Conservation (phyloP, 345 rosid genomes). For the Litchi chinensis region DNA sequence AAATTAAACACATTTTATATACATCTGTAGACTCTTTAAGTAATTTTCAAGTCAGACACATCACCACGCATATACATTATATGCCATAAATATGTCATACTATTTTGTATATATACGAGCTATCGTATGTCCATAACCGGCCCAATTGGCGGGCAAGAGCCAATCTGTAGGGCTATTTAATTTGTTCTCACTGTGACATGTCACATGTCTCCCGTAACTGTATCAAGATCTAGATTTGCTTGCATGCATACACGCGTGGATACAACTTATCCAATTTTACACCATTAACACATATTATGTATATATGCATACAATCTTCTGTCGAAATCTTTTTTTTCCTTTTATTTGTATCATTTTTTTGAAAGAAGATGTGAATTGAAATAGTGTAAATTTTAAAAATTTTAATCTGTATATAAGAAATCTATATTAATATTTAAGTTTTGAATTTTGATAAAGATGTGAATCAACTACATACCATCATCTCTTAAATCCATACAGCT, state of each 20-base stretch:
- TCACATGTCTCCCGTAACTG: background rate
- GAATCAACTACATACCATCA: background rate
- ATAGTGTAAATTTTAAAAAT: background rate
- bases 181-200: background rate
- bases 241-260: background rate
- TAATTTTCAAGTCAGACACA: slow-evolving; percentile 4
- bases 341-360: background rate
- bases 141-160: slow-evolving; percentile 33
- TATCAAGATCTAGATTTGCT: background rate
- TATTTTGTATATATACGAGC: background rate
- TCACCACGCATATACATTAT: slow-evolving; percentile 1
- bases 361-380: background rate
- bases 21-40: background rate
- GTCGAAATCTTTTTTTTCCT: background rate
- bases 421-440: too few relatives aligned
- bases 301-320: background rate
- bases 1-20: slow-evolving; percentile 10
- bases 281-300: background rate
- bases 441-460: background rate
- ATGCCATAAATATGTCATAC: background rate
- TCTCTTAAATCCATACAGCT: too few relatives aligned
- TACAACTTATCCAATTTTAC: background rate
- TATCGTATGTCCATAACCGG: background rate
- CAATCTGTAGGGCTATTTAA: background rate
- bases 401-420: background rate